These are phyloP conservation scores for Coprinopsis sp. DNA, from an alignment of 768 basidiomycete genomes.

Conservation along the genomic window DNA sequence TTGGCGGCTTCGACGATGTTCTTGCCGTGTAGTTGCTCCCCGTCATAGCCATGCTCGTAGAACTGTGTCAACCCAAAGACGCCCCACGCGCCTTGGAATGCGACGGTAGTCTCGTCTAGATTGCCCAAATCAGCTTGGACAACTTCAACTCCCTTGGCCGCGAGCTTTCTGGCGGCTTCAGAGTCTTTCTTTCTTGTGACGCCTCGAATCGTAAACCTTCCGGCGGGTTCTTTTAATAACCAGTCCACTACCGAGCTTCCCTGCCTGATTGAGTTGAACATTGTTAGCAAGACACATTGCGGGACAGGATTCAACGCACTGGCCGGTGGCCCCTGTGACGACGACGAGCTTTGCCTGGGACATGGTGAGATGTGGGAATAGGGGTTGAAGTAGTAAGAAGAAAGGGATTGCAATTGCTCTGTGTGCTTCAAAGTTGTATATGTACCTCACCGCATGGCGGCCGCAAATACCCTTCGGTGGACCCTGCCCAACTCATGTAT, in stretches of 20 bases:
- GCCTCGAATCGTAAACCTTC: constrained; percentile 10
- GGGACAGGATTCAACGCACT: constrained; percentile 11
- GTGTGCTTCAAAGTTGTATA: no score
- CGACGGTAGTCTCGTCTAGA: constrained; percentile 12
- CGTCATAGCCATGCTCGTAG: constrained; percentile 14
- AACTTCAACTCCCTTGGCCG: constrained; percentile 12
- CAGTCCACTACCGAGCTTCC: constrained; percentile 16
- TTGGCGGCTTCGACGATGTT: constrained; percentile 14
- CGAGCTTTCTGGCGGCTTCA: constrained; percentile 8
- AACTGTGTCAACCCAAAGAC: constrained; percentile 13
- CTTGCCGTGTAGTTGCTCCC: constrained; percentile 14
- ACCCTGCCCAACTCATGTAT: no score
- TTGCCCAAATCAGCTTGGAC: constrained; percentile 14
- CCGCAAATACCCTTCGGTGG: no score
- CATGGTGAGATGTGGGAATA: neutral
- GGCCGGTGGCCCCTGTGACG: constrained; percentile 15
- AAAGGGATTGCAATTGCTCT: no score
- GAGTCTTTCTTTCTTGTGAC: constrained; percentile 10
- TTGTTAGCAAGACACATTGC: neutral
- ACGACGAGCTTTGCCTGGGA: constrained; percentile 13
- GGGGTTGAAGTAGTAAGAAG: no score
- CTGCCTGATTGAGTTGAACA: constrained; percentile 12
- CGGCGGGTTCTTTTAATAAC: constrained; percentile 15
- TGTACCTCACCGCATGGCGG: no score
- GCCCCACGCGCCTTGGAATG: constrained; percentile 14